Evolutionary conservation across 2,329 filamentous ascomycete species (phyloP).

Genomic region (Ophiostoma ips): DNA sequence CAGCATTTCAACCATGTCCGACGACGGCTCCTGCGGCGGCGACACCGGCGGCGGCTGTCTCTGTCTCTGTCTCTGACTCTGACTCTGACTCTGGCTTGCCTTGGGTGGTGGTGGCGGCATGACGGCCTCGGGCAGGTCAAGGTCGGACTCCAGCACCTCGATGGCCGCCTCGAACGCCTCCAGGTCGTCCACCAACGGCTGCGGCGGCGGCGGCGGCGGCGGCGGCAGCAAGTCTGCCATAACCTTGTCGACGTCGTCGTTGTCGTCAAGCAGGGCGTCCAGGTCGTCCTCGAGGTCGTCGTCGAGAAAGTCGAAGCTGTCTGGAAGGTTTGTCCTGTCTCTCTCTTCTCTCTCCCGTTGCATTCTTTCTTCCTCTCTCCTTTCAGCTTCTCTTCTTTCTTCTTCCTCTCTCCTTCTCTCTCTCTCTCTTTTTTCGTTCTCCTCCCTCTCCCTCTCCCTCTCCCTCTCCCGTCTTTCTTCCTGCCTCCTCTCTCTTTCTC

Average conservation of each 20-base stretch:
- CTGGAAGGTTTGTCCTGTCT: background rate
- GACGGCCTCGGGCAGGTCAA: too few species aligned
- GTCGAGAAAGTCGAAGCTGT: background rate
- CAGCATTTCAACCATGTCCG: background rate
- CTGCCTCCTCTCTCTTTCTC: background rate
- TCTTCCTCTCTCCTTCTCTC: background rate
- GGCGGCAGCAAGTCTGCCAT: background rate
- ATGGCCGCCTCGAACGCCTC: background rate
- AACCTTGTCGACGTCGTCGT: background rate
- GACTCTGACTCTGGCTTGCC: too few species aligned
- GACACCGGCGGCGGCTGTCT: background rate
- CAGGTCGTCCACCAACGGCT: too few species aligned
- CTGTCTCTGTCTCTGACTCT: background rate
- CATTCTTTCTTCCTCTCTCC: background rate
- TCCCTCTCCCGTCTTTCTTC: background rate
- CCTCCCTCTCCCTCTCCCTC: background rate
- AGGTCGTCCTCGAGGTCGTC: background rate
- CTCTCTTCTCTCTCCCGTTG: background rate
- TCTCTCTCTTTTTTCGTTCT: background rate
- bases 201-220: background rate
- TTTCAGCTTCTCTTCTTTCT: background rate
- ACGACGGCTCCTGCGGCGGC: background rate
- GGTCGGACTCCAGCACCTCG: too few species aligned
- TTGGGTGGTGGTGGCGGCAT: too few species aligned
- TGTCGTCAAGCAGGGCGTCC: background rate